phyloP scores from a whole-genome alignment of 2,329 filamentous ascomycete species.

The Pseudomassariella vexata region DNA sequence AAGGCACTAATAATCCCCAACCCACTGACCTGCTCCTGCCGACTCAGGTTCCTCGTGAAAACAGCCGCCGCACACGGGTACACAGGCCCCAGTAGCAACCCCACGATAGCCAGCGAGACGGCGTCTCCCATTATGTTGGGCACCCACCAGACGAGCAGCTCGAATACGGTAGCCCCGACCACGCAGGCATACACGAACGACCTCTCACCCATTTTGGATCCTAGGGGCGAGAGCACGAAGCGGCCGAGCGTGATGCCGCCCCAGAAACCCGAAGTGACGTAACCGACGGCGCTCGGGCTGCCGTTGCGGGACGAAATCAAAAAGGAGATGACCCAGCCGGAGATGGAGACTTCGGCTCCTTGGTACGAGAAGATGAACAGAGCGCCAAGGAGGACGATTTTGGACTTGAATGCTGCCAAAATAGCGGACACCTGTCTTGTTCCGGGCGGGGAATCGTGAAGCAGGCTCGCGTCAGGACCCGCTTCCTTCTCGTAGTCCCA shows the following conservation, averaged over 20 bases:
- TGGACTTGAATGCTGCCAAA: constrained; percentile 41
- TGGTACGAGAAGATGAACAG: constrained; percentile 84
- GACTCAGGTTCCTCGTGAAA: constrained; percentile 54
- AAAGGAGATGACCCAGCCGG: constrained; percentile 83
- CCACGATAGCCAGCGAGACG: constrained; percentile 63
- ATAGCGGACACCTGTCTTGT: constrained; percentile 31
- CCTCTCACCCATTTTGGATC: constrained; percentile 65
- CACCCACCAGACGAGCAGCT: constrained; percentile 73
- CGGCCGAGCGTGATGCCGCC: constrained; percentile 71
- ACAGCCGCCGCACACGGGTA: constrained; percentile 68
- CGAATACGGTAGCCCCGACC: constrained; percentile 56
- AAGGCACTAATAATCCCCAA: constrained; percentile 65
- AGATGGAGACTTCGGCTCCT: constrained; percentile 77
- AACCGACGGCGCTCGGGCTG: constrained; percentile 66
- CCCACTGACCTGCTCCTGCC: constrained; percentile 54
- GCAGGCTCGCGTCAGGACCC: constrained; percentile 18
- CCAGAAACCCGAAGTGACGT: constrained; percentile 70
- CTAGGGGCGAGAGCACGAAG: constrained; percentile 62
- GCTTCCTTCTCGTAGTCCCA: constrained; percentile 61
- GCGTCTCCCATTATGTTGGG: constrained; percentile 69
- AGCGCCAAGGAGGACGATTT: constrained; percentile 66
- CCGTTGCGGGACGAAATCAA: constrained; percentile 68
- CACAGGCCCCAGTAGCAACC: constrained; percentile 70
- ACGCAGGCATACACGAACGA: constrained; percentile 59
- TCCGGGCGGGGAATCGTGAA: constrained; percentile 5